These are phyloP conservation scores for Crithidia thermophila DNA, from an alignment of 208 protist species.

Conservation along the genomic window DNA sequence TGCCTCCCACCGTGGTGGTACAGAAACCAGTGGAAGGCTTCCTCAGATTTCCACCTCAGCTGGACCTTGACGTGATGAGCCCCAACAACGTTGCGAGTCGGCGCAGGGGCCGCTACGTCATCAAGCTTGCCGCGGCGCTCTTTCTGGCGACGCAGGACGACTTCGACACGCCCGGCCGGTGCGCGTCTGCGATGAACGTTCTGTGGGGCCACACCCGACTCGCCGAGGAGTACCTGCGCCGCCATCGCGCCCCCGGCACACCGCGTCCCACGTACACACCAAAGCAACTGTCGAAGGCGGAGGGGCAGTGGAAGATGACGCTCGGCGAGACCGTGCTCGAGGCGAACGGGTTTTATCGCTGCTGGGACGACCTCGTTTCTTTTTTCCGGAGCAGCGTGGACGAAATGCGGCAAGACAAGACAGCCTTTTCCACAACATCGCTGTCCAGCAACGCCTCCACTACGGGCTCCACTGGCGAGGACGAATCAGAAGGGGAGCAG, in stretches of 20 bases:
- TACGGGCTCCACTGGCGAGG: no score
- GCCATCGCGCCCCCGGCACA: neutral
- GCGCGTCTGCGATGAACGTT: conserved; percentile 23
- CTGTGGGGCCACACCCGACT: conserved; percentile 35
- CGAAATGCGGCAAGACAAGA: neutral
- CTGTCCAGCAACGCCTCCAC: no score
- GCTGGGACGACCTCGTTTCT: conserved; percentile 16
- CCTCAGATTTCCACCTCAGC: neutral
- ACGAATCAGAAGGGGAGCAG: no score
- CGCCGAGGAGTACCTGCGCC: conserved; percentile 29
- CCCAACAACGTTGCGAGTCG: conserved; percentile 11
- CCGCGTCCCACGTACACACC: neutral
- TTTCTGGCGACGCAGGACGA: conserved; percentile 33
- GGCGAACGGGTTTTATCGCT: conserved; percentile 14
- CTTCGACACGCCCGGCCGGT: conserved; percentile 24
- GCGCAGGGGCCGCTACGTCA: conserved; percentile 44
- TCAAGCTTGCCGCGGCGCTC: conserved; percentile 48
- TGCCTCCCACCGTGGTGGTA: neutral
- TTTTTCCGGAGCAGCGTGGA: conserved; percentile 15
- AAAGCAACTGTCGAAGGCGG: conserved; percentile 14
- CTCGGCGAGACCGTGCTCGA: conserved; percentile 18
- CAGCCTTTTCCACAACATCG: no score
- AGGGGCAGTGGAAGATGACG: conserved; percentile 20
- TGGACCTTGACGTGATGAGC: neutral
- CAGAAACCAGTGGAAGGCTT: neutral